These are phyloP conservation scores for Pyrus communis DNA, from an alignment of 306 rosid genomes.

Conservation along the genomic window DNA sequence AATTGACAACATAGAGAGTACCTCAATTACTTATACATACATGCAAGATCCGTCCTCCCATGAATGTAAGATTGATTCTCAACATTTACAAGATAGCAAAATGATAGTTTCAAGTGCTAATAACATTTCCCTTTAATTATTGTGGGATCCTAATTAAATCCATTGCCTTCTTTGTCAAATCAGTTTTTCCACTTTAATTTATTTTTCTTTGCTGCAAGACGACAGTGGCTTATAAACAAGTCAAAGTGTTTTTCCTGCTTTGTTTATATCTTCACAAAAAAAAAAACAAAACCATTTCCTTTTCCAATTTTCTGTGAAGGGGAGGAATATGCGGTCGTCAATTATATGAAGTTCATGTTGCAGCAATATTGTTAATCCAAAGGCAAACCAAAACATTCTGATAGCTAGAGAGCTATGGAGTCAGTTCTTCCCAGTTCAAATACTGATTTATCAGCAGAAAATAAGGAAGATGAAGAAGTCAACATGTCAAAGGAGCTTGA, in stretches of 20 bases:
- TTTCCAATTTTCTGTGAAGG: background rate
- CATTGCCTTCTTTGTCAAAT: too few relatives aligned
- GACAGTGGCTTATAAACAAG: too few relatives aligned
- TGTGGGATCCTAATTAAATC: too few relatives aligned
- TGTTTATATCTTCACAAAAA: background rate
- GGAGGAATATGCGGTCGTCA: background rate
- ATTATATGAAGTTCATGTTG: background rate
- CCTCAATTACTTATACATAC: too few relatives aligned
- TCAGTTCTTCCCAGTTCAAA: background rate
- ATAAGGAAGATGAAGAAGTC: background rate
- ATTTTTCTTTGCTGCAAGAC: too few relatives aligned
- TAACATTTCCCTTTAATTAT: too few relatives aligned
- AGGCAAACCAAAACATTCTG: background rate
- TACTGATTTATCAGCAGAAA: background rate
- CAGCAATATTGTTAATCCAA: background rate
- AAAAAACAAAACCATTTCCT: background rate
- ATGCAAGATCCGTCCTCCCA: too few relatives aligned
- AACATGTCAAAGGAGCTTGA: constrained; percentile 6
- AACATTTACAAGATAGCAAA: too few relatives aligned
- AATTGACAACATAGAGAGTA: too few relatives aligned
- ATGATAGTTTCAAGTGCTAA: too few relatives aligned
- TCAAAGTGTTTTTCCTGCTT: background rate
- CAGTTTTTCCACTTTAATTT: too few relatives aligned
- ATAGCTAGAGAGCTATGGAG: background rate
- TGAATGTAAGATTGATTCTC: too few relatives aligned